Conservation (phyloP, 768 basidiomycete species). For the Lactarius hengduanensis region DNA sequence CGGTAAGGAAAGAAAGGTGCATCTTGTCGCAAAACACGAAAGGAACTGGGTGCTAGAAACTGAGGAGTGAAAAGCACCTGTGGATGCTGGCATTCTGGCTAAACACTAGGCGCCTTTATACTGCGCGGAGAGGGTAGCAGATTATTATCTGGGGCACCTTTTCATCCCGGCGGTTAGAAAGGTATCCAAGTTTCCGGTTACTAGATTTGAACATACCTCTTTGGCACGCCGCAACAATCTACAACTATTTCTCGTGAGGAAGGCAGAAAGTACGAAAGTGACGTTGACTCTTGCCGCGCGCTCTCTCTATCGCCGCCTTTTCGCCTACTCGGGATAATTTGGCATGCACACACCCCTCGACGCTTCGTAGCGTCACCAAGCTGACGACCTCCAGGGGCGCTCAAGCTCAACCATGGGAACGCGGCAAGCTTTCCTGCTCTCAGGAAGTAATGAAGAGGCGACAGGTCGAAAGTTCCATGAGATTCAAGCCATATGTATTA, state of each 20-base stretch:
- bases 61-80: conserved; percentile 10
- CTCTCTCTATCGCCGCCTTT: conserved; percentile 20
- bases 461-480: conserved; percentile 18
- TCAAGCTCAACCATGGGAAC: conserved; percentile 14
- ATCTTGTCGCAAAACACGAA: not conserved
- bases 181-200: conserved; percentile 5
- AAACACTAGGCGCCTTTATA: conserved; percentile 14
- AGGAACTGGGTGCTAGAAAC: not conserved
- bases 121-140: not conserved
- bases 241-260: conserved; percentile 1
- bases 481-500: conserved; percentile 10
- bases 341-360: conserved; percentile 8
- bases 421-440: conserved; percentile 9
- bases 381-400: not conserved
- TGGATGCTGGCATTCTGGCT: conserved; percentile 5
- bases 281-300: not conserved
- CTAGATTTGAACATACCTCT: conserved; percentile 13
- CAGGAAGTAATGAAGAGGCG: conserved; percentile 8
- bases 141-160: conserved; percentile 10
- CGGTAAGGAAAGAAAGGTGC: conserved; percentile 15
- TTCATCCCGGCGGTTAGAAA: conserved; percentile 13
- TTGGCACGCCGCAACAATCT: conserved; percentile 12
- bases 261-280: conserved; percentile 16
- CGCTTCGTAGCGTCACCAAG: conserved; percentile 7
- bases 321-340: conserved; percentile 14